Percentiles rank a stretch among this genome's conserved stretches.
These are phyloP conservation scores for Phialophora chinensis DNA, from an alignment of 2,329 filamentous ascomycete species.

Conservation along the genomic window DNA sequence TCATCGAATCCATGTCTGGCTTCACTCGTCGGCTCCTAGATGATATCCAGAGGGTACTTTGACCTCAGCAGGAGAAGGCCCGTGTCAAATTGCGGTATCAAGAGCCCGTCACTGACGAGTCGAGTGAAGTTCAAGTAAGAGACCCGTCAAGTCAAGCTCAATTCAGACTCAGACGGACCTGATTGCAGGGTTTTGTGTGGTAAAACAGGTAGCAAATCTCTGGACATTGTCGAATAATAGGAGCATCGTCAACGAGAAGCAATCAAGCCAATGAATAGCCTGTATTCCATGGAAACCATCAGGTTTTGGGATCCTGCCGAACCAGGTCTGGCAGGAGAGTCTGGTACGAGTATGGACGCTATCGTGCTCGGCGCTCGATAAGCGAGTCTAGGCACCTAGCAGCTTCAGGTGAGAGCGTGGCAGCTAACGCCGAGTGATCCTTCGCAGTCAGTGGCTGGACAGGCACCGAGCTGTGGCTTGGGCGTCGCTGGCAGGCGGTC, in stretches of 20 bases:
- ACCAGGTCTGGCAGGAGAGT: not conserved
- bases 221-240: not conserved
- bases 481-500: not conserved
- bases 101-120: no score
- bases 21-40: no score
- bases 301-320: not conserved
- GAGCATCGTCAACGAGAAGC: not conserved
- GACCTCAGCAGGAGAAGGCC: no score
- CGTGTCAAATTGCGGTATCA: no score
- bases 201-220: not conserved
- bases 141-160: not conserved
- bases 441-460: slow-evolving; percentile 1
- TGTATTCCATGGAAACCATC: not conserved
- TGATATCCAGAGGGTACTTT: no score
- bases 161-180: not conserved
- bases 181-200: not conserved
- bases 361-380: not conserved
- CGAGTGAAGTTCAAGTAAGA: not conserved
- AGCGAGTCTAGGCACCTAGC: not conserved
- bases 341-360: no score
- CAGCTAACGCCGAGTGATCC: slow-evolving; percentile 2
- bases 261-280: not conserved
- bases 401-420: not conserved
- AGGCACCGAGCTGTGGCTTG: slow-evolving; percentile 6
- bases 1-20: no score